These are phyloP conservation scores for Backusella liffmaniae DNA, from an alignment of 192 early-diverging fungal genomes.

Conservation along the genomic window DNA sequence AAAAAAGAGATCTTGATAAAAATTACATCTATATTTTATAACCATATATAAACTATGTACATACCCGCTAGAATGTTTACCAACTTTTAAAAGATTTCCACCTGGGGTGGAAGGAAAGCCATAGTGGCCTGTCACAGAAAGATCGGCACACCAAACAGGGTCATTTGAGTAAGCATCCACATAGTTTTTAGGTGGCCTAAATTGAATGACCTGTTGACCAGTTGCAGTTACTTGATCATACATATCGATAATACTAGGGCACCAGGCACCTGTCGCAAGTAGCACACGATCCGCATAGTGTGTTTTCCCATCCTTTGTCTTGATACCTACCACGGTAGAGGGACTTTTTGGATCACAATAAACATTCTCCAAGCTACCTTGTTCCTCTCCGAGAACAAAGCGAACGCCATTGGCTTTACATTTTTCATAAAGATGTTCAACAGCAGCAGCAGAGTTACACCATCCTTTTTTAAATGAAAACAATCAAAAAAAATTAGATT, in stretches of 20 bases:
- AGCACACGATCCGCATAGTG: constrained; percentile 40
- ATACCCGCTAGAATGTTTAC: constrained; percentile 37
- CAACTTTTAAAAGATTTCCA: constrained; percentile 45
- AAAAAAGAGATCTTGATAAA: not conserved
- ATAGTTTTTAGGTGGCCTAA: constrained; percentile 27
- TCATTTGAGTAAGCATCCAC: constrained; percentile 15
- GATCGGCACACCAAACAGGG: constrained; percentile 53
- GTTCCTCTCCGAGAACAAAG: constrained; percentile 10
- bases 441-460: constrained; percentile 26
- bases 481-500: not conserved
- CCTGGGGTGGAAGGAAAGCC: constrained; percentile 46
- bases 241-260: constrained; percentile 38
- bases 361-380: not conserved
- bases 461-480: constrained; percentile 15
- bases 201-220: constrained; percentile 51
- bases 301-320: constrained; percentile 34
- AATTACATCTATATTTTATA: not conserved
- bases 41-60: not conserved
- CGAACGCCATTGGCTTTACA: constrained; percentile 18
- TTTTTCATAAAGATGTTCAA: constrained; percentile 16
- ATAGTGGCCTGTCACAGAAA: constrained; percentile 44
- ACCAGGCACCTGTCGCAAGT: constrained; percentile 49
- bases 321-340: constrained; percentile 31
- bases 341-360: not conserved
- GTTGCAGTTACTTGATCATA: constrained; percentile 34